These are phyloP conservation scores for Hebeloma cylindrosporum DNA, from an alignment of 768 basidiomycete species.

Conservation along the genomic window DNA sequence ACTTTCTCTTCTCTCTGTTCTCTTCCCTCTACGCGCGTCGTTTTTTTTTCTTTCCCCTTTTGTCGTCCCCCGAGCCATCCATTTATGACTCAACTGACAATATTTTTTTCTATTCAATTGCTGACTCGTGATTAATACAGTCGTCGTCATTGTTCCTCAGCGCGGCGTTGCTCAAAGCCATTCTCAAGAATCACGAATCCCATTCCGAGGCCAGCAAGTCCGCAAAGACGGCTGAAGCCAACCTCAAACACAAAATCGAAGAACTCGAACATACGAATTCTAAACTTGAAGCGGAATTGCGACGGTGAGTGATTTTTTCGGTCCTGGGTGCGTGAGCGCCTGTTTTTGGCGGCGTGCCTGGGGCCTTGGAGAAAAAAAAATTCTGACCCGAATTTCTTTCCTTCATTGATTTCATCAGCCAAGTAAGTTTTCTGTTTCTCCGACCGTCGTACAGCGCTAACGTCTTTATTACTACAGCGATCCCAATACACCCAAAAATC, in stretches of 20 bases:
- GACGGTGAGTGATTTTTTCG: slow-evolving; percentile 53
- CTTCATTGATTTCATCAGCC: slow-evolving; percentile 39
- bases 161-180: slow-evolving; percentile 77
- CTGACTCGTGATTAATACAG: slow-evolving; percentile 5
- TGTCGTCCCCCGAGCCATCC: not conserved
- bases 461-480: slow-evolving; percentile 41
- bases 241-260: slow-evolving; percentile 64
- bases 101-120: slow-evolving; percentile 10
- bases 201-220: slow-evolving; percentile 75
- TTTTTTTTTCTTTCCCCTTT: slow-evolving; percentile 1
- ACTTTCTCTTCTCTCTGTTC: slow-evolving; percentile 15
- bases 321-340: not conserved
- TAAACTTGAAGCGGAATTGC: slow-evolving; percentile 69
- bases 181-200: slow-evolving; percentile 78
- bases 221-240: slow-evolving; percentile 61
- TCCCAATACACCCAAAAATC: slow-evolving; percentile 63
- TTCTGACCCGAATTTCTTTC: slow-evolving; percentile 9
- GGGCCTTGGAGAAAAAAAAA: not conserved
- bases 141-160: slow-evolving; percentile 61
- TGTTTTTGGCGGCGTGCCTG: no score
- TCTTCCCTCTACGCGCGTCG: not conserved
- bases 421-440: slow-evolving; percentile 46
- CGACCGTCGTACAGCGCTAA: slow-evolving; percentile 12
- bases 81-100: slow-evolving; percentile 10
- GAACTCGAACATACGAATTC: slow-evolving; percentile 56